phyloP scores from a whole-genome alignment of 176 grass and related monocot genomes.

The Zoysia pacifica region DNA sequence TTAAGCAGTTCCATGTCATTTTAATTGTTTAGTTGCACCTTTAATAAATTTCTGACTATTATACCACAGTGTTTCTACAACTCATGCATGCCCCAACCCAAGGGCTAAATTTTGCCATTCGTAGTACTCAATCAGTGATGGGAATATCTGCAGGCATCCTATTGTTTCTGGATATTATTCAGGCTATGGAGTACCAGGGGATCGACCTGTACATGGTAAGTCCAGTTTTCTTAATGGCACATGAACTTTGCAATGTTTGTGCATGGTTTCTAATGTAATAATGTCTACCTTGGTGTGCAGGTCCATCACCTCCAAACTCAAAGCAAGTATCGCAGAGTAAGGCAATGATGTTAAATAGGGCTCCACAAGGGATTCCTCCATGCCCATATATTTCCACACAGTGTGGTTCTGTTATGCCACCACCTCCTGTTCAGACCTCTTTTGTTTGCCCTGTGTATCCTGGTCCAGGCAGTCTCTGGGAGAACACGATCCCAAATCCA shows the following conservation, averaged over 20 bases:
- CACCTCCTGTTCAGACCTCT: conserved; percentile 68
- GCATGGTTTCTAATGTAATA: conserved; percentile 24
- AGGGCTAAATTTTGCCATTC: neutral
- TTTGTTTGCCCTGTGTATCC: conserved; percentile 63
- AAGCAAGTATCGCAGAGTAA: conserved; percentile 37
- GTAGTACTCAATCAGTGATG: conserved; percentile 30
- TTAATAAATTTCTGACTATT: neutral
- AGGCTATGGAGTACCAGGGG: conserved; percentile 48
- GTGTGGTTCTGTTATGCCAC: conserved; percentile 63
- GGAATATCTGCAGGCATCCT: conserved; percentile 49
- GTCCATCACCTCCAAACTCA: conserved; percentile 47
- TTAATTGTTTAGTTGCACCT: neutral
- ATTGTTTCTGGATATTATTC: conserved; percentile 49
- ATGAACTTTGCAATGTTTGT: conserved; percentile 20
- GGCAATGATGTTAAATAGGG: conserved; percentile 50
- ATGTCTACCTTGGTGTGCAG: conserved; percentile 50
- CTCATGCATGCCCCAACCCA: neutral
- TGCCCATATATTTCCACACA: conserved; percentile 51
- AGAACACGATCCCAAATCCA: conserved; percentile 61
- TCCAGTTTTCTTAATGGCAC: conserved; percentile 21
- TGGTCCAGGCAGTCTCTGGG: conserved; percentile 68
- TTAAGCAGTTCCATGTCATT: neutral
- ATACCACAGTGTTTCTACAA: conserved; percentile 7
- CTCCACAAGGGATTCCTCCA: conserved; percentile 44
- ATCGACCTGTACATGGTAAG: conserved; percentile 64